Conservation (phyloP, 2,329 filamentous ascomycete species). For the Fusarium xylarioides region DNA sequence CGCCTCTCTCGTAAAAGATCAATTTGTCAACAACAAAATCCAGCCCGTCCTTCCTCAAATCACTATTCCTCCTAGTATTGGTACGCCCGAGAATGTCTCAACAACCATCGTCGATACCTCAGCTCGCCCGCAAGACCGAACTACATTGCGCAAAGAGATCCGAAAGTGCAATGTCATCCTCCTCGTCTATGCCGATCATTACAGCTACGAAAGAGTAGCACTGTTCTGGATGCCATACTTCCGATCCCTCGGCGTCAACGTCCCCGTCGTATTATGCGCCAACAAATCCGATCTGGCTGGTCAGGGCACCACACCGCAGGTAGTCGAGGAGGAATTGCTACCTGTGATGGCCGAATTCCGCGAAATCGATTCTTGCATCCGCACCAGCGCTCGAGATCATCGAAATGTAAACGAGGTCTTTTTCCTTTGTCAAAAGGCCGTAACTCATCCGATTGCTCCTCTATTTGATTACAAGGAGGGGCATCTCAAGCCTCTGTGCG, state of each 20-base stretch:
- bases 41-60: conserved; percentile 94
- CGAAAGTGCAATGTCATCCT: conserved; percentile 97
- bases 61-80: conserved; percentile 90
- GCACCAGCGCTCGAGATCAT: conserved; percentile 90
- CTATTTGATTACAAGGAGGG: conserved; percentile 96
- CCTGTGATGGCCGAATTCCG: conserved; percentile 99
- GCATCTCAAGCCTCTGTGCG: conserved; percentile 85
- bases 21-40: conserved; percentile 95
- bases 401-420: conserved; percentile 96
- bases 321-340: conserved; percentile 96
- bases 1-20: conserved; percentile 94
- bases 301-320: conserved; percentile 79
- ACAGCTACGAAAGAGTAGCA: conserved; percentile 97
- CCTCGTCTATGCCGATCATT: conserved; percentile 97
- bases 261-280: conserved; percentile 94
- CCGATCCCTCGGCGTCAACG: conserved; percentile 96
- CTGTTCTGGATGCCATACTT: conserved; percentile 99
- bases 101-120: conserved; percentile 98
- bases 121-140: conserved; percentile 90
- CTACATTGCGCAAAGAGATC: conserved; percentile 90
- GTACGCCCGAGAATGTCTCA: conserved; percentile 94
- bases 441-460: conserved; percentile 95
- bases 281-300: conserved; percentile 93
- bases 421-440: conserved; percentile 97
- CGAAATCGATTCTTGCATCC: conserved; percentile 97